Evolutionary conservation across 75 land plant species (phyloP), one percentile per base, ranked within the genome.

Genomic region (Pinus taeda): DNA sequence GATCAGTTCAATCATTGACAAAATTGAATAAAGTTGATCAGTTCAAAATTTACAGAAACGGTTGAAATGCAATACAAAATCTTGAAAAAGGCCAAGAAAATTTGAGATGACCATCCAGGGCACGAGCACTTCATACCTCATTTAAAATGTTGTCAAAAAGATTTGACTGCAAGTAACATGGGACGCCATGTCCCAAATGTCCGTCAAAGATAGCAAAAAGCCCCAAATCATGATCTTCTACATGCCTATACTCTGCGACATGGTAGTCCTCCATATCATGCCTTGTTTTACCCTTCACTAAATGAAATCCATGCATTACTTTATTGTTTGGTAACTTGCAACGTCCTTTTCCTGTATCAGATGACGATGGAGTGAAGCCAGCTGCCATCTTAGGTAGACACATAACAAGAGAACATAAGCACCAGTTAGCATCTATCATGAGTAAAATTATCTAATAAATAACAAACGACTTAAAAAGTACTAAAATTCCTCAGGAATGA

Each of bases 201-300:
- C 95, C 96, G 79, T 95, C 98, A 81, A 88, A 93, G 57, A 95
- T 91, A 14, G 91, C 96, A 84, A 93, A 95, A 6, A 95, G 77
- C 0, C 98, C 98, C 29, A 95, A 75, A 57, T 90, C 88, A 64
- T 84, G 83, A 18, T 69, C 75, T 4, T 80, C 80, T 12, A 71
- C 59, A 20, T 18, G 61, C 57, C 76, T 83, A 65, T 71, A 93
- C 73, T 95, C 85, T 30, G 98, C 91, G 57, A 93, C 87, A 79
- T 83, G 84, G 62, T 81, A 93, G 70, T 95, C 98, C 60, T 95
- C 98, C 96, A 95, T 93, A 17, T 70, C 85, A 82, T 91, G 98
- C 39, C 83, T 82, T 65, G 95, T 76, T 82, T 89, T 90, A 14
- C 98, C 98, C 81, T 92, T 82, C 62, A 93, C 89, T 73, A 92